Evolutionary conservation across 768 basidiomycete genomes (phyloP).

Genomic region (Agrocybe chaxingu): DNA sequence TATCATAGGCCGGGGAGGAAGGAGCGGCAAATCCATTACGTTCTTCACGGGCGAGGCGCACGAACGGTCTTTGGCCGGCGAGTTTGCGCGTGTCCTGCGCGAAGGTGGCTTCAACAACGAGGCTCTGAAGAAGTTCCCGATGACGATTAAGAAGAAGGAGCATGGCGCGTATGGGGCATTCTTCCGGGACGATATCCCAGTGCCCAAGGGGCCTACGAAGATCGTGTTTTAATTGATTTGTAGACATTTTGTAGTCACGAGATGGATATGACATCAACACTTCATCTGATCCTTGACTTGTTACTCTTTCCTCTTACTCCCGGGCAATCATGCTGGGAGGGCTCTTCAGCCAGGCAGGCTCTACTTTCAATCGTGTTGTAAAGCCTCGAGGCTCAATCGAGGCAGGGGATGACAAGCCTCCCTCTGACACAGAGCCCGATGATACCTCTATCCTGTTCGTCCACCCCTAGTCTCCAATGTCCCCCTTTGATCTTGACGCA

Average conservation of each 20-base stretch:
- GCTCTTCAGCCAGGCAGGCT: conserved; percentile 69
- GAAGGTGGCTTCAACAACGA: conserved; percentile 84
- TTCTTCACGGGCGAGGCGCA: conserved; percentile 94
- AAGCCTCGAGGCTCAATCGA: conserved; percentile 67
- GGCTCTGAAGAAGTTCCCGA: conserved; percentile 82
- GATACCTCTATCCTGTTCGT: conserved; percentile 85
- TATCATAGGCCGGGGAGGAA: conserved; percentile 77
- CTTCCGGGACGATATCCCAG: conserved; percentile 65
- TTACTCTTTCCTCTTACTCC: conserved; percentile 2
- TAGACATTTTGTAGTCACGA: conserved; percentile 14
- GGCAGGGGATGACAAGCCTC: conserved; percentile 65
- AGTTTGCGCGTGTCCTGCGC: conserved; percentile 84
- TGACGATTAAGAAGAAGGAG: conserved; percentile 96
- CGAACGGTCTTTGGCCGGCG: conserved; percentile 85
- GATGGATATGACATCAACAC: conserved; percentile 6
- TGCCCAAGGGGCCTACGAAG: conserved; percentile 65
- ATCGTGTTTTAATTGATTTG: conserved; percentile 56
- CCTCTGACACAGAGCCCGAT: conserved; percentile 83
- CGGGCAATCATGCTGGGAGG: conserved; percentile 60
- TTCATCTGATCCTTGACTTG: not conserved
- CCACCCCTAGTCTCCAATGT: conserved; percentile 19
- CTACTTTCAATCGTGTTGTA: conserved; percentile 47
- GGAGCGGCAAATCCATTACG: conserved; percentile 87
- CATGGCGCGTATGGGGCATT: conserved; percentile 90
- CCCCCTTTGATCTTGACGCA: conserved; percentile 30